phyloP scores from a whole-genome alignment of 495 filamentous ascomycete species.

The Penicillium parvum region DNA sequence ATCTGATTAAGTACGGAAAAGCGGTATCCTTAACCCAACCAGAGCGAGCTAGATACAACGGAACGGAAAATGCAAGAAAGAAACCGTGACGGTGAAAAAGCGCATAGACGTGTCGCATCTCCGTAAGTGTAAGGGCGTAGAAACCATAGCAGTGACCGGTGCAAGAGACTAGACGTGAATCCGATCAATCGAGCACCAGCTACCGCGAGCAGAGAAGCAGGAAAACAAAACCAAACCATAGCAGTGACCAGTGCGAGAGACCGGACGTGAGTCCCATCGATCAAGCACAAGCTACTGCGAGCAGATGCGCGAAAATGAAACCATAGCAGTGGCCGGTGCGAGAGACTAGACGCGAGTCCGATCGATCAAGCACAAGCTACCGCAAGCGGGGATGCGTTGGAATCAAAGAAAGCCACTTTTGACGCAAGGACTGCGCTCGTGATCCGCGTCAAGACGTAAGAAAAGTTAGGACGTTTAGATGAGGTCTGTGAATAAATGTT shows the following conservation, averaged over 20 bases:
- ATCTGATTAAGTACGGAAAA: slow-evolving; percentile 39
- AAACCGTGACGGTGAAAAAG: slow-evolving; percentile 43
- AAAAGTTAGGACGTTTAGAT: slow-evolving; percentile 42
- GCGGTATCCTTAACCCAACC: slow-evolving; percentile 42
- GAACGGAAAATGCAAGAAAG: slow-evolving; percentile 24
- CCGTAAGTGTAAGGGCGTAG: slow-evolving; percentile 39
- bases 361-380: slow-evolving; percentile 15
- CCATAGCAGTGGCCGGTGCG: no score
- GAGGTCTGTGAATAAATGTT: no score
- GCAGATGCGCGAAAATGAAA: no score
- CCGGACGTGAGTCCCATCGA: no score
- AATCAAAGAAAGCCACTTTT: slow-evolving; percentile 49
- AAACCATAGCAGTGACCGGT: slow-evolving; percentile 34
- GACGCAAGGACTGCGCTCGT: slow-evolving; percentile 43
- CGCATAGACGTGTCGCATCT: slow-evolving; percentile 43
- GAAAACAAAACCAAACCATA: slow-evolving; percentile 44
- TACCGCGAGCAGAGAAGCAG: slow-evolving; percentile 32
- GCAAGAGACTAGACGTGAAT: no score
- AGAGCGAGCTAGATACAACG: slow-evolving; percentile 39
- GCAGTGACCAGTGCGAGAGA: no score
- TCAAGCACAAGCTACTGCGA: no score
- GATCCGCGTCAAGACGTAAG: slow-evolving; percentile 43
- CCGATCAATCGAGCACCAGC: slow-evolving; percentile 9
- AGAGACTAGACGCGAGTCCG: no score
- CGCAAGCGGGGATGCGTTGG: slow-evolving; percentile 32